Evolutionary conservation across 2,329 filamentous ascomycete genomes (phyloP).

Genomic region (Tympanopsis confertula): DNA sequence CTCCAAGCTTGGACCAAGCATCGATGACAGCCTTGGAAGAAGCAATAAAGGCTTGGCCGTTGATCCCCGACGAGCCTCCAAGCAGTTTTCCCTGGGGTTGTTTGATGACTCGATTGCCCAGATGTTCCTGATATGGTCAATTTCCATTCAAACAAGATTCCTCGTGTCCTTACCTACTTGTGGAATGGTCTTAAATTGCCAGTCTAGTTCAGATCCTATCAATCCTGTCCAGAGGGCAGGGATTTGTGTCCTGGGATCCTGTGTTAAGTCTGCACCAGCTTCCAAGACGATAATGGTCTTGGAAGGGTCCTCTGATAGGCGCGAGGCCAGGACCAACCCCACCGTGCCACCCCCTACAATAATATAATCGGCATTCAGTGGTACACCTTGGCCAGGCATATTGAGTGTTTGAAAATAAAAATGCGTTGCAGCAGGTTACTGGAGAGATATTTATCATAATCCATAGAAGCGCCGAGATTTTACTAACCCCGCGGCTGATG

Average conservation of each 20-base stretch:
- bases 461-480: no score
- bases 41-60: constrained; percentile 13
- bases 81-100: constrained; percentile 21
- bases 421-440: no score
- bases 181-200: constrained; percentile 12
- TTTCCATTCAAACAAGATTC: no score
- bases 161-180: no score
- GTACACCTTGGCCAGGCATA: no score
- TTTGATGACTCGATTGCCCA: constrained; percentile 10
- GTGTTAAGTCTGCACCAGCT: constrained; percentile 6
- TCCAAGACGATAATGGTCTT: neutral
- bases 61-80: constrained; percentile 24
- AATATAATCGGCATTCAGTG: no score
- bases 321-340: neutral
- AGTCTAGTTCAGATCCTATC: no score
- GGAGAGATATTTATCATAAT: no score
- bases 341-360: neutral
- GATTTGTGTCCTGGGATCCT: constrained; percentile 11
- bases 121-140: constrained; percentile 16
- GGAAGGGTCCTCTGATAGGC: neutral
- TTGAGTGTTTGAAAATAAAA: no score
- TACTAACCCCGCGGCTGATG: no score
- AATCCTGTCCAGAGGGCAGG: no score
- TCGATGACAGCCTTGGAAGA: constrained; percentile 12
- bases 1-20: constrained; percentile 25